These are phyloP conservation scores for Pythium aquatile DNA, from an alignment of 352 stramenopile genomes.

Conservation along the genomic window DNA sequence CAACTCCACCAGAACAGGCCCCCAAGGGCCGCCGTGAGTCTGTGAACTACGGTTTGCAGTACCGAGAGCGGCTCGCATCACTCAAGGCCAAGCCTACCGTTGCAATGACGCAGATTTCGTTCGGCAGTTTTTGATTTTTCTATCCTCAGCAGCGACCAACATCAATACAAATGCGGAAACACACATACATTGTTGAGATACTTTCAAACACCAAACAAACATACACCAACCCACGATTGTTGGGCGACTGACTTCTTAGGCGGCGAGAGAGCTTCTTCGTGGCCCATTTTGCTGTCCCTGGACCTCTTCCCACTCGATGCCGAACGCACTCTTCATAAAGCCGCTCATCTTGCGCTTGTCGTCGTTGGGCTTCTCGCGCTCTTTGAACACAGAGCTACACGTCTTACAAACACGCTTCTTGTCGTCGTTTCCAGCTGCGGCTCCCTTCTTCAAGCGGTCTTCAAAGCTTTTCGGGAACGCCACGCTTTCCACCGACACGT, in stretches of 20 bases:
- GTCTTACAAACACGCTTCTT: slow-evolving; percentile 77
- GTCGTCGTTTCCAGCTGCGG: slow-evolving; percentile 25
- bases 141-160: slow-evolving; percentile 10
- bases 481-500: slow-evolving; percentile 67
- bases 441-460: slow-evolving; percentile 38
- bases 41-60: slow-evolving; percentile 74
- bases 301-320: slow-evolving; percentile 58
- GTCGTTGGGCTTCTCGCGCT: slow-evolving; percentile 52
- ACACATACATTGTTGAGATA: neutral
- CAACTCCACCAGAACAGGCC: slow-evolving; percentile 52
- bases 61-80: slow-evolving; percentile 68
- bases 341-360: slow-evolving; percentile 51
- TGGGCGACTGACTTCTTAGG: neutral
- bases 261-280: slow-evolving; percentile 17
- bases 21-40: slow-evolving; percentile 44
- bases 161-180: neutral
- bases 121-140: slow-evolving; percentile 58
- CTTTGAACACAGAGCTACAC: slow-evolving; percentile 71
- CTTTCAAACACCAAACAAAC: neutral
- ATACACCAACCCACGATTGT: no score
- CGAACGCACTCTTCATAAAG: slow-evolving; percentile 63
- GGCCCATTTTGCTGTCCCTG: slow-evolving; percentile 20
- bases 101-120: slow-evolving; percentile 73
- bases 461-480: slow-evolving; percentile 70
- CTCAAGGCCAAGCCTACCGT: slow-evolving; percentile 82